These are phyloP conservation scores for Voacanga thouarsii DNA, from an alignment of 257 asterid species.

Conservation along the genomic window DNA sequence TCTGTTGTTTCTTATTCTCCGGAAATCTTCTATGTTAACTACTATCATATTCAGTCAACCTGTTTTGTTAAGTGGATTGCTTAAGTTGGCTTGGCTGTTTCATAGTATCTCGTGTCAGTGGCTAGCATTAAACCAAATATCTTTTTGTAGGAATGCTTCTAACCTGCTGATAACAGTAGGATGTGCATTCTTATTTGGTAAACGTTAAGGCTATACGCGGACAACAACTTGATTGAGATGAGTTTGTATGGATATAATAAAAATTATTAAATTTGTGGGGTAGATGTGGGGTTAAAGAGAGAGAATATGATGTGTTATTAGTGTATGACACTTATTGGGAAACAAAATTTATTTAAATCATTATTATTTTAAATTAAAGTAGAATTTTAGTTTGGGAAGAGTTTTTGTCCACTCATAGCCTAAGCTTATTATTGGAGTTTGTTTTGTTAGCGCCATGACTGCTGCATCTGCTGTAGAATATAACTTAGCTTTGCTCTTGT, in stretches of 20 bases:
- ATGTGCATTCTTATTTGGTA: background rate
- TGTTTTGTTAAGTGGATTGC: background rate
- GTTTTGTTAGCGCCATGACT: background rate
- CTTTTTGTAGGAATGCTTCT: background rate
- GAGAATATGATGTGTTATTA: too few species aligned
- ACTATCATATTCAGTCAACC: background rate
- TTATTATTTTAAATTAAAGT: too few species aligned
- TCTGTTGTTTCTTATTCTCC: background rate
- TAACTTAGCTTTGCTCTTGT: background rate
- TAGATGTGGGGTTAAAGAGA: too few species aligned
- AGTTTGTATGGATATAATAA: too few species aligned
- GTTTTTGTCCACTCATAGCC: too few species aligned
- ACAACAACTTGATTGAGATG: too few species aligned
- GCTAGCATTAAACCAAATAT: background rate
- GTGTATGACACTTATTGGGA: too few species aligned
- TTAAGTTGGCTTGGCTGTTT: background rate
- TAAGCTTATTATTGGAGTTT: background rate
- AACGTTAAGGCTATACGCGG: too few species aligned
- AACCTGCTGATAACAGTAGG: background rate
- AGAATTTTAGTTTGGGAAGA: too few species aligned
- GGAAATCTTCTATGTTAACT: background rate
- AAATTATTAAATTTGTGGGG: too few species aligned
- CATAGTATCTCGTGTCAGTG: background rate
- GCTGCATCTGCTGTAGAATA: background rate
- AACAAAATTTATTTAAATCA: too few species aligned